phyloP scores from a whole-genome alignment of 148 eudicot species.

The Vaccinium corymbosum region DNA sequence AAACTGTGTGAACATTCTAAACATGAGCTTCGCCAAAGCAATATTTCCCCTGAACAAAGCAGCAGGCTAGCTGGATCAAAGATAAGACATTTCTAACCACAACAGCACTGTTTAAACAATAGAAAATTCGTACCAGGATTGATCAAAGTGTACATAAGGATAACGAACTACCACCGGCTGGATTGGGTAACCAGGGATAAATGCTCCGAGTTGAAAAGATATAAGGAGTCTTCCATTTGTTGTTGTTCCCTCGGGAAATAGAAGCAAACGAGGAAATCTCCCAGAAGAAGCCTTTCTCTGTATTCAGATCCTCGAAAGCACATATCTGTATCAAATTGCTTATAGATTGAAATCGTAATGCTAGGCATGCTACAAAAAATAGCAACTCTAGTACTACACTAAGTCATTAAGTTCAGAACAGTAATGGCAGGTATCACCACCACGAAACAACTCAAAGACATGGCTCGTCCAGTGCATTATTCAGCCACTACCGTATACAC shows the following conservation, averaged over 20 bases:
- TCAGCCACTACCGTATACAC: not conserved
- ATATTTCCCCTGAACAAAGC: conserved; percentile 67
- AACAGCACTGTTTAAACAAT: not conserved
- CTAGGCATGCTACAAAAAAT: conserved; percentile 16
- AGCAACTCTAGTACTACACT: not conserved
- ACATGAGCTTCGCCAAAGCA: conserved; percentile 59
- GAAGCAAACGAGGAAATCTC: conserved; percentile 78
- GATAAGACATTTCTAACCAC: conserved; percentile 12
- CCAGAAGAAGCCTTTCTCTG: conserved; percentile 96
- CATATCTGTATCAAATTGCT: conserved; percentile 95
- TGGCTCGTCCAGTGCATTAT: not conserved
- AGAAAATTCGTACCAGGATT: conserved; percentile 62
- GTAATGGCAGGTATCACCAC: not conserved
- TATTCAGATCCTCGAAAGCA: conserved; percentile 88
- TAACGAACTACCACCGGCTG: conserved; percentile 90
- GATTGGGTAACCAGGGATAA: conserved; percentile 83
- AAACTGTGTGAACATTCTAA: conserved; percentile 68
- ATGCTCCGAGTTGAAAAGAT: conserved; percentile 97
- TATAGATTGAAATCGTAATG: conserved; percentile 49
- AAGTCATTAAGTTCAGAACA: not conserved
- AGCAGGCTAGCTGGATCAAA: conserved; percentile 8
- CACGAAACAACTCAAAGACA: not conserved
- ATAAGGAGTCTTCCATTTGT: conserved; percentile 81
- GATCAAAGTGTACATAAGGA: conserved; percentile 94
- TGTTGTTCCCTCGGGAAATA: conserved; percentile 99